Conservation (phyloP, 2,329 filamentous ascomycete genomes). For the Paecilomyces formosus region DNA sequence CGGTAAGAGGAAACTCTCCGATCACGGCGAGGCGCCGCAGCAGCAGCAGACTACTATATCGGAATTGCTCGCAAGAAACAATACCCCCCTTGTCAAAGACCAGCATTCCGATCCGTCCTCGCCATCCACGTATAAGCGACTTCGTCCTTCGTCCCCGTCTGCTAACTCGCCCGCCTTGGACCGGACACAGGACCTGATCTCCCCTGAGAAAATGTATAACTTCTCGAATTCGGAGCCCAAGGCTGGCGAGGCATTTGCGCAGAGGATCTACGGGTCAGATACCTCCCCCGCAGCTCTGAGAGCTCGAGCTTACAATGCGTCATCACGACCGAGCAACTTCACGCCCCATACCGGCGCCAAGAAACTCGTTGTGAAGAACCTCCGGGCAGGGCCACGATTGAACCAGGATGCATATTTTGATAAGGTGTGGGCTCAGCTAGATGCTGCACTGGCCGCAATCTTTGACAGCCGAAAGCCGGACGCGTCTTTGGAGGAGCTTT, state of each 20-base stretch:
- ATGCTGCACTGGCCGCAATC: constrained; percentile 63
- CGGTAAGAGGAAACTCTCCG: constrained; percentile 34
- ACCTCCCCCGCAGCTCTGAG: constrained; percentile 16
- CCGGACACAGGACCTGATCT: constrained; percentile 11
- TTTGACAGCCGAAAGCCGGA: constrained; percentile 58
- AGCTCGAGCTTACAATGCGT: constrained; percentile 21
- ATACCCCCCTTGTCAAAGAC: constrained; percentile 7
- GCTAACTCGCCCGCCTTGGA: constrained; percentile 7
- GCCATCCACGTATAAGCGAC: constrained; percentile 34
- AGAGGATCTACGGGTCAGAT: constrained; percentile 35
- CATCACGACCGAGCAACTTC: constrained; percentile 44
- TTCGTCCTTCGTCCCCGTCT: constrained; percentile 22
- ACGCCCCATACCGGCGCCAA: constrained; percentile 70
- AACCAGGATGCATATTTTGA: constrained; percentile 72
- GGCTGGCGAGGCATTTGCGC: constrained; percentile 35
- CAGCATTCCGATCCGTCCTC: constrained; percentile 12
- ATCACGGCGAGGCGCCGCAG: constrained; percentile 24
- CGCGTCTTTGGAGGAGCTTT: constrained; percentile 81
- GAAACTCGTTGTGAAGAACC: constrained; percentile 90
- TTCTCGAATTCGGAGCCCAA: constrained; percentile 37
- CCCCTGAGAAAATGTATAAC: constrained; percentile 47
- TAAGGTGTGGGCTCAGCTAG: constrained; percentile 66
- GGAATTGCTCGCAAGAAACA: constrained; percentile 34
- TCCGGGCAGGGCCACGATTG: constrained; percentile 57
- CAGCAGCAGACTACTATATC: constrained; percentile 36